phyloP scores from a whole-genome alignment of 1,139 yeast genomes.

The Candida mesenterica region DNA sequence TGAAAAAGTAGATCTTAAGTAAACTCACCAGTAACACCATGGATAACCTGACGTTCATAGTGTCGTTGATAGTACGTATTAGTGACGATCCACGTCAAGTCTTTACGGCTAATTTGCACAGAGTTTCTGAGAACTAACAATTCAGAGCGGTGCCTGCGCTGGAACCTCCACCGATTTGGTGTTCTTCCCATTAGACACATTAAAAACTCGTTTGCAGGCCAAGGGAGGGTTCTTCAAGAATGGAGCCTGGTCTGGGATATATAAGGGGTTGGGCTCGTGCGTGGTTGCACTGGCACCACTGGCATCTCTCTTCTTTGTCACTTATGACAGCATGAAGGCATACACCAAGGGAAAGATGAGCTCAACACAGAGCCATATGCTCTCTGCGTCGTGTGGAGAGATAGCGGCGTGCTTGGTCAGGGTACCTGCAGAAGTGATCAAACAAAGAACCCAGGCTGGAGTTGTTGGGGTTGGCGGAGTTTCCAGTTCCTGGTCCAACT shows the following conservation, averaged over 20 bases:
- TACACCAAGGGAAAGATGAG: constrained; percentile 39
- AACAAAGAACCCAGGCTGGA: constrained; percentile 88
- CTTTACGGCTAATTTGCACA: too few species aligned
- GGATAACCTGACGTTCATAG: constrained; percentile 26
- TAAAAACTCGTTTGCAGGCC: constrained; percentile 92
- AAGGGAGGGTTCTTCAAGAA: constrained; percentile 88
- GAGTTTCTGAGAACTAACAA: too few species aligned
- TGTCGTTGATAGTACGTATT: constrained; percentile 29
- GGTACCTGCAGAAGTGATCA: constrained; percentile 95
- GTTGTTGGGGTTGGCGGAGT: constrained; percentile 44
- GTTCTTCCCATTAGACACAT: constrained; percentile 93
- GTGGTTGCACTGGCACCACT: constrained; percentile 94
- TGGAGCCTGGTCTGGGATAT: constrained; percentile 92
- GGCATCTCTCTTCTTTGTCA: constrained; percentile 84
- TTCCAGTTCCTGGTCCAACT: constrained; percentile 66
- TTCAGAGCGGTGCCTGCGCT: constrained; percentile 87
- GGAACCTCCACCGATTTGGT: constrained; percentile 94
- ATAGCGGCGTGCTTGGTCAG: constrained; percentile 89
- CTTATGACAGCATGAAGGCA: constrained; percentile 76
- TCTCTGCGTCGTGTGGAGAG: constrained; percentile 86
- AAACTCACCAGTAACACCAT: too few species aligned
- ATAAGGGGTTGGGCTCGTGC: constrained; percentile 89
- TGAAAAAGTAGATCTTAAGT: too few species aligned
- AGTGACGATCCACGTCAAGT: not conserved
- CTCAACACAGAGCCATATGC: constrained; percentile 61